Conservation (phyloP, 805 yeast species). For the Starmerella apicola region DNA sequence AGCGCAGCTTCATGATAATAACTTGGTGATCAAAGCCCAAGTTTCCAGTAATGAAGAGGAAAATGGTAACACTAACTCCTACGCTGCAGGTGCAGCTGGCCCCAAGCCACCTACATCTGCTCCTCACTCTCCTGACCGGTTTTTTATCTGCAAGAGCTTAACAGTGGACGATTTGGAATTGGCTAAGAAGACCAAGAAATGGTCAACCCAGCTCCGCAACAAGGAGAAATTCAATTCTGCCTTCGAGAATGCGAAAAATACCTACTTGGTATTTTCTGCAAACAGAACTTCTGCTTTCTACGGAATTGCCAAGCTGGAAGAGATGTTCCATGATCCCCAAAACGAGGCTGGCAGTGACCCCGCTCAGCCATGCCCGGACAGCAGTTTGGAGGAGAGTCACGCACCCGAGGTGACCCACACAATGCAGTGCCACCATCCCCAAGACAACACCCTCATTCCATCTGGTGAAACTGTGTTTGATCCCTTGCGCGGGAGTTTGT, state of each 20-base stretch:
- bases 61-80: background rate
- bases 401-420: conserved; percentile 9
- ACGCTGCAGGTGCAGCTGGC: background rate
- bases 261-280: conserved; percentile 31
- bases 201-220: conserved; percentile 35
- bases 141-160: conserved; percentile 32
- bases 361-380: background rate
- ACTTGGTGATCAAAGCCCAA: conserved; percentile 25
- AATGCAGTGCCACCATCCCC: conserved; percentile 3
- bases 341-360: background rate
- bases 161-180: conserved; percentile 29
- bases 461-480: conserved; percentile 28
- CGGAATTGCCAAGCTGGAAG: conserved; percentile 32
- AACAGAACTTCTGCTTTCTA: conserved; percentile 31
- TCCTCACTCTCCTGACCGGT: conserved; percentile 22
- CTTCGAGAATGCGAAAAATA: conserved; percentile 26
- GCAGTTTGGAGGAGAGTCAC: background rate
- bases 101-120: conserved; percentile 2
- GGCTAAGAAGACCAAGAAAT: conserved; percentile 26
- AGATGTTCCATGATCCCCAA: conserved; percentile 19
- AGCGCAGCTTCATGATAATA: conserved; percentile 25
- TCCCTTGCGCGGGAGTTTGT: conserved; percentile 28
- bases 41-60: conserved; percentile 1
- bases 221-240: conserved; percentile 30
- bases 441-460: conserved; percentile 20